Base-by-base conservation (phyloP, 2,329 filamentous ascomycete species). In the Botrytis aclada region DNA sequence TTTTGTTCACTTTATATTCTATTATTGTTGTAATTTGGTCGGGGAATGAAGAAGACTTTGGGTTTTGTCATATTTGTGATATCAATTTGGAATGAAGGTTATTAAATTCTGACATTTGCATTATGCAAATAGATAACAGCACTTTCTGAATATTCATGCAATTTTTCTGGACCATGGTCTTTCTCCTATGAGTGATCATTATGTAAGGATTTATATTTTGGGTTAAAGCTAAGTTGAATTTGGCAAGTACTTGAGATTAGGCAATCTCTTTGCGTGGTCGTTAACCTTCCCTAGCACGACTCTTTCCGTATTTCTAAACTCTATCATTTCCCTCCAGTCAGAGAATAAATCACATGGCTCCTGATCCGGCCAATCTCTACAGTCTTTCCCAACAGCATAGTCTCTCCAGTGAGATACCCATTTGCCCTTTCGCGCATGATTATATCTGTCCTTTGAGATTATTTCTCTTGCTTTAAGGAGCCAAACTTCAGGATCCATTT, bases 381-480 rank as follows among this genome's bases (percentile, higher is more conserved):
- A 34, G 20, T 7, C 22, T 2, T 65, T 4, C 12, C 18, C 41
- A 47, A 65, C 5, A 3, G 32, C 4, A 34, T 34, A 25, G 5
- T 16, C 9, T 4, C 41, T 18, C 62, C 41, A 65, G 43, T 16
- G 4, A 0, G 0, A 3, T 34, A 20, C 29, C 62, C 62, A 65
- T 16, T 0, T 1, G 0, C 6, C 0, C 5, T 34, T 25, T 20
- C 8, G 43, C 29, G 1, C 10, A 1, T 65, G 29, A 9, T 22
- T 34, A 6, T 10, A 25, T 45, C 29, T 34, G 3, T 47, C 20
- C 12, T 34, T 25, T 32, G 32, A 39, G 4, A 67, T 54, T 8
- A 20, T 29, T 14, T 39, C 45, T 18, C 39, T 37, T 37, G 64
- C 25, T 29, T 67, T 12, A 14, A 64, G 41, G 8, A 45, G 25